phyloP scores from a whole-genome alignment of 441 rosid species.

The Euphorbia celastroides region DNA sequence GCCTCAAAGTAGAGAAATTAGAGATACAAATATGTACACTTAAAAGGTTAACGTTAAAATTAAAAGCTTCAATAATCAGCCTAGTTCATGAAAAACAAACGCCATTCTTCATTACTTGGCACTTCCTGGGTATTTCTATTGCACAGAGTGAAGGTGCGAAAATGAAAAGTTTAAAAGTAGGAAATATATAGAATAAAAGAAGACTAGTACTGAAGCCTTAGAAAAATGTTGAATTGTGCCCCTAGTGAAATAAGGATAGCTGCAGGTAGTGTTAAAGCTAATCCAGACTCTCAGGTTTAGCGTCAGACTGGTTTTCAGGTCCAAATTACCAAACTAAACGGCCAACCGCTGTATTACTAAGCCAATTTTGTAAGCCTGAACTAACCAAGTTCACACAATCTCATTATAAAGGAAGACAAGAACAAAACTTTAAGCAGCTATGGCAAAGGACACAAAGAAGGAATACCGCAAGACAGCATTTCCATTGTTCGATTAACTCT shows the following conservation, averaged over 20 bases:
- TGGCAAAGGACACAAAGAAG: background rate
- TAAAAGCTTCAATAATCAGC: background rate
- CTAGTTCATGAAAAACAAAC: background rate
- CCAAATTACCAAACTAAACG: background rate
- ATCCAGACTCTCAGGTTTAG: background rate
- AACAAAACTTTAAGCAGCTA: background rate
- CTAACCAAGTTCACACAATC: conserved; percentile 8
- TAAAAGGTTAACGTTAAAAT: background rate
- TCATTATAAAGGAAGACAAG: conserved; percentile 1
- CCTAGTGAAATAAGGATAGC: background rate
- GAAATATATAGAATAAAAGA: background rate
- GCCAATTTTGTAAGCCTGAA: background rate
- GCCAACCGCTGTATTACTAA: background rate
- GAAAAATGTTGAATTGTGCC: conserved; percentile 3
- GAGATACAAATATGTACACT: background rate
- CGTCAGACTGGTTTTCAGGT: background rate
- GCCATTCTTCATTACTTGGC: background rate
- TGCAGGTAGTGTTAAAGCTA: background rate
- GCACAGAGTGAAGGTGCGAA: background rate
- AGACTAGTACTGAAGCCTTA: background rate
- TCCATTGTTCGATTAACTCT: conserved; percentile 1
- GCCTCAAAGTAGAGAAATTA: background rate
- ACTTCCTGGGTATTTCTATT: background rate
- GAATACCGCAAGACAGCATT: background rate
- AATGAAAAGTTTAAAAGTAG: background rate